Evolutionary conservation across 805 yeast genomes (phyloP).

Genomic region (Candida ipomoeae): DNA sequence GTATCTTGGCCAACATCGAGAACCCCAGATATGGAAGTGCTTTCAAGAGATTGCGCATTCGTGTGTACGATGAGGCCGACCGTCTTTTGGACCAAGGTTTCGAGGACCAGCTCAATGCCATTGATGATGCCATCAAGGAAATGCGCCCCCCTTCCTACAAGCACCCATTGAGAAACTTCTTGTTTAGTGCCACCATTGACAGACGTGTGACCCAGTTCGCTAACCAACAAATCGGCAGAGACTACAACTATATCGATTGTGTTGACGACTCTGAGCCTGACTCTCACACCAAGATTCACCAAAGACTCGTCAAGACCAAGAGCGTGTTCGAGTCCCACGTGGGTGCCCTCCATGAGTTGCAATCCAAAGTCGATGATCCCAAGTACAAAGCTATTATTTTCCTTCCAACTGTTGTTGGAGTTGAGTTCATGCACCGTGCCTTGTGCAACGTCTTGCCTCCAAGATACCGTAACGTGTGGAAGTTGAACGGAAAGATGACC

Average conservation of each 20-base stretch:
- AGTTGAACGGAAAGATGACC: slow-evolving; percentile 69
- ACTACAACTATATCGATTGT: slow-evolving; percentile 65
- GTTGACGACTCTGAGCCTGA: slow-evolving; percentile 71
- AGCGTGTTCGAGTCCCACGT: slow-evolving; percentile 55
- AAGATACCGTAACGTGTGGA: slow-evolving; percentile 10
- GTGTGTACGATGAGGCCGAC: slow-evolving; percentile 91
- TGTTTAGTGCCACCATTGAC: slow-evolving; percentile 88
- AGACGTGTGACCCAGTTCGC: slow-evolving; percentile 65
- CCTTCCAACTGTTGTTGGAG: slow-evolving; percentile 70
- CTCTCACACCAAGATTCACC: slow-evolving; percentile 70
- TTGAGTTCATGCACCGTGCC: slow-evolving; percentile 50
- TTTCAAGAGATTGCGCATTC: slow-evolving; percentile 53
- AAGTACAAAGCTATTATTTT: slow-evolving; percentile 78
- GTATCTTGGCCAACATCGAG: slow-evolving; percentile 60
- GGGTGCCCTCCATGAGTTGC: slow-evolving; percentile 49
- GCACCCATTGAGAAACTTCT: slow-evolving; percentile 53
- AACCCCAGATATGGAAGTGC: slow-evolving; percentile 42
- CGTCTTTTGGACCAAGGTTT: slow-evolving; percentile 80
- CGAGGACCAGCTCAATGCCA: slow-evolving; percentile 56
- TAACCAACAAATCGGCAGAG: slow-evolving; percentile 45
- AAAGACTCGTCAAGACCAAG: slow-evolving; percentile 54
- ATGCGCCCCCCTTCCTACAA: slow-evolving; percentile 21
- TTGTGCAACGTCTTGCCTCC: slow-evolving; percentile 22
- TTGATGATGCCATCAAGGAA: slow-evolving; percentile 47
- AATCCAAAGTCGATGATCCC: slow-evolving; percentile 28